These are phyloP conservation scores for Candida suzukii DNA, from an alignment of 805 yeast species.

Conservation along the genomic window DNA sequence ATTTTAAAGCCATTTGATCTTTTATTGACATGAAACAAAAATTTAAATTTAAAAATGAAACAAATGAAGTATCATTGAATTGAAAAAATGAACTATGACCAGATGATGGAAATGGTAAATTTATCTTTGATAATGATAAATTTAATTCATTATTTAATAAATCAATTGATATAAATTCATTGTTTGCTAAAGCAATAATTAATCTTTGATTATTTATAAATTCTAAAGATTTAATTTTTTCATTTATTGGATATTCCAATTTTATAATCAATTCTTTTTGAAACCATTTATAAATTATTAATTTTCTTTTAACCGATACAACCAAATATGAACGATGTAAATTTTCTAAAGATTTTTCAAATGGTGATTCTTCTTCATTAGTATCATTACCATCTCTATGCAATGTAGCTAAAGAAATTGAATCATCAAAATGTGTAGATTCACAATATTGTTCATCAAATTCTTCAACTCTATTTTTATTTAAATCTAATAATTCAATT, in stretches of 20 bases:
- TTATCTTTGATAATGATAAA: not conserved
- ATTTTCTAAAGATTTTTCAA: not conserved
- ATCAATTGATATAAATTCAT: constrained; percentile 13
- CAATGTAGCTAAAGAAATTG: constrained; percentile 25
- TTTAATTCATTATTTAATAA: constrained; percentile 3
- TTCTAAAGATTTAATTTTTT: constrained; percentile 16
- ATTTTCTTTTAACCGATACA: constrained; percentile 13
- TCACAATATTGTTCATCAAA: constrained; percentile 1
- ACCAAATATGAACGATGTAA: constrained; percentile 5
- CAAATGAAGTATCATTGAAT: not conserved
- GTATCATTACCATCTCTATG: constrained; percentile 6
- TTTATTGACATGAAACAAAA: constrained; percentile 3
- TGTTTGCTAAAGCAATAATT: constrained; percentile 15
- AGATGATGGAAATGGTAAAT: not conserved
- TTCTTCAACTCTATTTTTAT: not conserved
- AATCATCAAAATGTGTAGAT: constrained; percentile 15
- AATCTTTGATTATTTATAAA: constrained; percentile 17
- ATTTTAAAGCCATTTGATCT: constrained; percentile 5
- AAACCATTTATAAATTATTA: constrained; percentile 18
- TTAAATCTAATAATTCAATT: not conserved
- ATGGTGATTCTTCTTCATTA: constrained; percentile 4
- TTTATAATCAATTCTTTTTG: constrained; percentile 13
- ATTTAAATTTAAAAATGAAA: not conserved
- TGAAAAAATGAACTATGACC: not conserved
- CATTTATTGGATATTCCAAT: constrained; percentile 18